Evolutionary conservation across 2,329 filamentous ascomycete genomes (phyloP).

Genomic region (Penicillium sclerotigenum): DNA sequence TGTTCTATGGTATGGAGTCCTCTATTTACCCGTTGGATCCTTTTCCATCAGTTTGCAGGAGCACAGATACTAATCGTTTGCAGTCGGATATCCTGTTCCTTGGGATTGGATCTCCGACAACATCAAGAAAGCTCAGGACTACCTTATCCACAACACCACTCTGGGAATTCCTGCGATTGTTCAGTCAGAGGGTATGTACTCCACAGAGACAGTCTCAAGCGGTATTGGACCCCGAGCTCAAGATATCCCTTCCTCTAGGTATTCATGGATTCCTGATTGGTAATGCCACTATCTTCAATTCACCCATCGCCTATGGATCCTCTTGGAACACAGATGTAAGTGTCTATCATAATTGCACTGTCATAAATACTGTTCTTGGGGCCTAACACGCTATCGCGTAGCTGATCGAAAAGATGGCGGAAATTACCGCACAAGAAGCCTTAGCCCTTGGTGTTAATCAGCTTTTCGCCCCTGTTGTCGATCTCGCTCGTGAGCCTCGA

Average conservation of each 20-base stretch:
- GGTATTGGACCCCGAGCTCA: neutral
- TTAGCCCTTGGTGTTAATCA: constrained; percentile 68
- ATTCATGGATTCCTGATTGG: constrained; percentile 69
- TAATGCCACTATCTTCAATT: constrained; percentile 77
- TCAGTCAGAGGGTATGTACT: constrained; percentile 61
- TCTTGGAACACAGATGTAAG: constrained; percentile 61
- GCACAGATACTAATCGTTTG: constrained; percentile 1
- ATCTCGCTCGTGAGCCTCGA: constrained; percentile 67
- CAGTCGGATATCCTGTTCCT: constrained; percentile 63
- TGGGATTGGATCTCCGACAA: constrained; percentile 62
- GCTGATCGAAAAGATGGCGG: constrained; percentile 64
- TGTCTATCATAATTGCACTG: neutral
- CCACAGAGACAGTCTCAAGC: neutral
- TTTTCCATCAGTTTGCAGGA: neutral
- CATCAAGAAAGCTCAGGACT: constrained; percentile 65
- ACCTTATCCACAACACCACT: constrained; percentile 63
- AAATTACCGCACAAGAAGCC: constrained; percentile 63
- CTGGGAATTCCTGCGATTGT: constrained; percentile 70
- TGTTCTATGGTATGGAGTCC: constrained; percentile 54
- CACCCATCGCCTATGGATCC: constrained; percentile 68
- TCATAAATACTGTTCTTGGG: neutral
- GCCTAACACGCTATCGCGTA: constrained; percentile 7
- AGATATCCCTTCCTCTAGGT: constrained; percentile 12
- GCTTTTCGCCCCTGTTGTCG: constrained; percentile 67
- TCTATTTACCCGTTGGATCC: too few species aligned